Evolutionary conservation across 2,329 filamentous ascomycete genomes (phyloP), one percentile per base, ranked within the genome.

Genomic region (Neurospora crassa): DNA sequence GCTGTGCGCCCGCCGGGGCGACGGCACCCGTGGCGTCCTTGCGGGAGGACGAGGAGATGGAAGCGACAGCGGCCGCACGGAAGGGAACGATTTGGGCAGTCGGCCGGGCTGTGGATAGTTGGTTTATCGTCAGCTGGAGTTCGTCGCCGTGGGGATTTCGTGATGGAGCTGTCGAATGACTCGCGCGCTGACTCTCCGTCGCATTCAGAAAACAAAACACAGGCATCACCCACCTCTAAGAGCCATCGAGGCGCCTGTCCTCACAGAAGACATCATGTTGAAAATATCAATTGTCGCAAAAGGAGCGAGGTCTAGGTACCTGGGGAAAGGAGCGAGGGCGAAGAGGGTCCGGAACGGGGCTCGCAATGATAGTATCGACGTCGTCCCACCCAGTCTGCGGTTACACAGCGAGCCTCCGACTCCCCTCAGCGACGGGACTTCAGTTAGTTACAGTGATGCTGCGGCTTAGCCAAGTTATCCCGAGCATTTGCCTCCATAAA

Each of bases 11-110:
- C 78, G 88, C 84, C 76, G 86, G 83, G 73, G 76, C 75, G 69
- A 78, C 75, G 70, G 86, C 82, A 71, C 85, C 83, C 69, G 85
- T 86, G 74, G 91, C 90, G 78, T 88, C 84, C 76, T 88, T 90
- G 78, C 88, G 86, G 72, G 88, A 84, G 68, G 89, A 89, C 74
- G 86, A 89, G 69, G 91, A 91, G 77, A 93, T 86, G 76, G 87
- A 86, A 76, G 89, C 88, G 74, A 87, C 85, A 77, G 86, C 85
- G 24, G 29, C 53, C 77, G 86, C 85, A 80, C 90, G 86, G 81
- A 89, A 88, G 75, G 90, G 88, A 73, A 90, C 80, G 77, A 92
- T 82, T 72, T 89, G 84, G 71, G 85, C 53, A 70, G 87, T 82
- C 75, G 92, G 91, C 83, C 89, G 91, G 81, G 85, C 91, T 93